Evolutionary conservation across 768 basidiomycete species (phyloP).

Genomic region (Peribolospora baueri): DNA sequence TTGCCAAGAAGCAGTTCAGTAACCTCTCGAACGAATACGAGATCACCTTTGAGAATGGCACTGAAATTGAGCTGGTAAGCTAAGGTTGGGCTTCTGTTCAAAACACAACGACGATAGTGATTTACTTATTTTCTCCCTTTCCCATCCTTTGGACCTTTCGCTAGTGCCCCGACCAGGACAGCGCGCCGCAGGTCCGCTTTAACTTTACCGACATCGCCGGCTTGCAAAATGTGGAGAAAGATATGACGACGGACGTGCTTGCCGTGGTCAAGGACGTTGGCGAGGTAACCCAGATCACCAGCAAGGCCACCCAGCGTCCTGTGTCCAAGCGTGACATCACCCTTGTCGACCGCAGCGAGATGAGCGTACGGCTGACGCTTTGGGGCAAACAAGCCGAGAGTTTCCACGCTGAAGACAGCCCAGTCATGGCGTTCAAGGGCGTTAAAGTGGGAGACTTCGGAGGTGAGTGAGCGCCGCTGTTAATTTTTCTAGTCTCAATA

Average conservation of each 20-base stretch:
- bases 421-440: conserved; percentile 79
- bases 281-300: conserved; percentile 42
- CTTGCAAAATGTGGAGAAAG: conserved; percentile 43
- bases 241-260: conserved; percentile 63
- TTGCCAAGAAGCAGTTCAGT: conserved; percentile 91
- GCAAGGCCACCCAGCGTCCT: conserved; percentile 45
- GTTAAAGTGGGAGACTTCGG: conserved; percentile 81
- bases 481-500: not conserved
- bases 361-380: conserved; percentile 56
- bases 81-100: not conserved
- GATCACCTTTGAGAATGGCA: conserved; percentile 55
- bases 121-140: too few relatives aligned
- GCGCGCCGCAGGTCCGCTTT: conserved; percentile 62
- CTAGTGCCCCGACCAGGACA: conserved; percentile 53
- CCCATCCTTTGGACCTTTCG: not conserved
- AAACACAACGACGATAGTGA: too few relatives aligned
- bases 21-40: conserved; percentile 83
- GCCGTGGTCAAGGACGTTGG: conserved; percentile 59
- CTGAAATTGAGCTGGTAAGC: conserved; percentile 55
- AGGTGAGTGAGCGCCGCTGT: conserved; percentile 24
- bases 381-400: conserved; percentile 91
- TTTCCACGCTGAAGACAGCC: conserved; percentile 26
- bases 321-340: conserved; percentile 68
- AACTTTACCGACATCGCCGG: conserved; percentile 44
- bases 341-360: conserved; percentile 60